Conservation (phyloP, 129 eudicot genomes). For the Flaveria sonorensis region DNA sequence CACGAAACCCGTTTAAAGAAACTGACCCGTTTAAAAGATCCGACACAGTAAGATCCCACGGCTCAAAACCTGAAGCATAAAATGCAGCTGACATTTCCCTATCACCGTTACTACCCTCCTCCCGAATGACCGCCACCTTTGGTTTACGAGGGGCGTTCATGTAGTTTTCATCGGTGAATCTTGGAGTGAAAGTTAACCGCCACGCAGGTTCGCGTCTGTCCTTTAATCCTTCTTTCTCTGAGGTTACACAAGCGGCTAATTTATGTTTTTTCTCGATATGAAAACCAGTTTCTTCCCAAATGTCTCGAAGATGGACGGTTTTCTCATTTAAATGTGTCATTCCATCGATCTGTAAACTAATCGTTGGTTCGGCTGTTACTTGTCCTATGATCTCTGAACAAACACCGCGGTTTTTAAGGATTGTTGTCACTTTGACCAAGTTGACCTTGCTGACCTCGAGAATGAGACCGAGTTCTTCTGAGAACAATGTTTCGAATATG, state of each 20-base stretch:
- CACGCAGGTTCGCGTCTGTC: conserved; percentile 69
- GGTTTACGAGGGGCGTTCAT: conserved; percentile 54
- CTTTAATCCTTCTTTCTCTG: conserved; percentile 70
- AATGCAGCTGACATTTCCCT: conserved; percentile 93
- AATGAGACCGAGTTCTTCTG: conserved; percentile 88
- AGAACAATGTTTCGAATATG: conserved; percentile 55
- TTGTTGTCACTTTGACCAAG: conserved; percentile 43
- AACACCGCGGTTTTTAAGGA: conserved; percentile 47
- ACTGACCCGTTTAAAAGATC: conserved; percentile 67
- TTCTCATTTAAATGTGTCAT: conserved; percentile 52
- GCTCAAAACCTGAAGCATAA: conserved; percentile 68
- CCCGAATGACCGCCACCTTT: conserved; percentile 82
- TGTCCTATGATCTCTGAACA: conserved; percentile 64
- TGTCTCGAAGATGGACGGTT: conserved; percentile 64
- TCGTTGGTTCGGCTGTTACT: conserved; percentile 47
- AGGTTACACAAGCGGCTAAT: conserved; percentile 70
- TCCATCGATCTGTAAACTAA: conserved; percentile 61
- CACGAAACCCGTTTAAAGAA: conserved; percentile 50
- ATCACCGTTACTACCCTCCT: conserved; percentile 94
- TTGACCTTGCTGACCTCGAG: conserved; percentile 62
- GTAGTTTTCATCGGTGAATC: conserved; percentile 51
- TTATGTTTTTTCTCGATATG: conserved; percentile 69
- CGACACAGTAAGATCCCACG: conserved; percentile 80
- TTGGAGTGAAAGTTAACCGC: conserved; percentile 75
- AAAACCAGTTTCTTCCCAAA: conserved; percentile 93